Evolutionary conservation across 768 basidiomycete genomes (phyloP).

Genomic region (Chlorophyllum brunneum): DNA sequence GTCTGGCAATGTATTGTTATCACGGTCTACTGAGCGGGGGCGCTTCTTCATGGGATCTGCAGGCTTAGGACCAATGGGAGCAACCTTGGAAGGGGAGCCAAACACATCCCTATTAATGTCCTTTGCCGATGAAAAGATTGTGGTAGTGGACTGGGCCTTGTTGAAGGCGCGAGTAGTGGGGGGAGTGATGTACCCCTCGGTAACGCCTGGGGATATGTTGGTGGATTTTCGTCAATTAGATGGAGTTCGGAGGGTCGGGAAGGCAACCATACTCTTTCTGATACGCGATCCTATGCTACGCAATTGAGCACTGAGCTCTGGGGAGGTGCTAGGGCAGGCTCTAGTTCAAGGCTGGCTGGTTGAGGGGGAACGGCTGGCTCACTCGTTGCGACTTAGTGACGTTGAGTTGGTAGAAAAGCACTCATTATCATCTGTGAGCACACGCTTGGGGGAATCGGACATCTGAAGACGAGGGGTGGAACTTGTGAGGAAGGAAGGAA

Average conservation of each 20-base stretch:
- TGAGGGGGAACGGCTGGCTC: background rate
- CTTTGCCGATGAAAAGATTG: conserved; percentile 52
- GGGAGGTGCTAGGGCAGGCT: conserved; percentile 32
- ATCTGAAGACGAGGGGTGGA: conserved; percentile 8
- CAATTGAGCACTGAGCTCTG: conserved; percentile 51
- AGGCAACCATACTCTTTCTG: conserved; percentile 48
- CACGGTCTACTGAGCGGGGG: conserved; percentile 27
- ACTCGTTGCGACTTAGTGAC: conserved; percentile 4
- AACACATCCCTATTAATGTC: conserved; percentile 52
- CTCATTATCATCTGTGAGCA: conserved; percentile 20
- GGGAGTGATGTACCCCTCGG: conserved; percentile 50
- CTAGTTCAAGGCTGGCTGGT: background rate
- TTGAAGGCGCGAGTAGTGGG: conserved; percentile 31
- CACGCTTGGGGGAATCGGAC: conserved; percentile 23
- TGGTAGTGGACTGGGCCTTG: conserved; percentile 34
- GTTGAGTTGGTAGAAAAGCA: background rate
- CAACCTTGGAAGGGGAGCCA: conserved; percentile 16
- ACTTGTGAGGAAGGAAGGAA: background rate
- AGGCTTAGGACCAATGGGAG: conserved; percentile 6
- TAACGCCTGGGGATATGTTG: conserved; percentile 43
- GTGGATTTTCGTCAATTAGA: conserved; percentile 24
- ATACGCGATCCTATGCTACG: conserved; percentile 55
- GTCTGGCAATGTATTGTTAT: conserved; percentile 9
- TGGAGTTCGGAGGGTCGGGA: background rate
- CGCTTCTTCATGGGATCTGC: conserved; percentile 28